Evolutionary conservation across 2,329 filamentous ascomycete genomes (phyloP), one percentile per base, ranked within the genome.

Genomic region (Alternaria infectoria): DNA sequence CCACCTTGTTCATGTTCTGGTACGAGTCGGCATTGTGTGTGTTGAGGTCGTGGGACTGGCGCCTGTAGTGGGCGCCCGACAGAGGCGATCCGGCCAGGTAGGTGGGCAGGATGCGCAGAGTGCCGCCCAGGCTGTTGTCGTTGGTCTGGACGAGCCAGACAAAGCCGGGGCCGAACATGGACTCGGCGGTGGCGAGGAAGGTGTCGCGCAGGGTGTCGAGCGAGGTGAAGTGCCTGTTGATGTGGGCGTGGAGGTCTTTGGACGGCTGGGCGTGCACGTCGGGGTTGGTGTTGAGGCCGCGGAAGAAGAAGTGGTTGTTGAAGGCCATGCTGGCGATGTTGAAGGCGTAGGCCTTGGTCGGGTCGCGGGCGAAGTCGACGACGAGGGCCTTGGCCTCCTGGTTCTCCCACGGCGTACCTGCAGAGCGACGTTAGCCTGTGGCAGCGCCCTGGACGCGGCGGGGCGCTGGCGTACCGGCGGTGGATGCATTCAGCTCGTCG

Each of bases 81-180:
- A 95, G 96, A 5, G 96, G 96, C 8, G 91, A 92, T 61, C 96
- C 96, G 61, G 95, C 94, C 64, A 94, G 88, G 84, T 98, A 99
- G 61, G 96, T 99, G 72, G 89, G 87, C 62, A 99, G 86, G 75
- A 99, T 87, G 74, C 90, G 89, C 82, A 82, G 81, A 43, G 85
- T 74, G 84, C 80, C 73, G 57, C 36, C 36, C 36, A 81, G 86
- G 30, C 83, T 80, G 19, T 64, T 64, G 23, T 84, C 76, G 60
- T 79, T 77, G 57, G 82, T 81, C 45, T 84, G 77, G 74, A 97
- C 92, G 65, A 99, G 90, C 96, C 96, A 99, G 77, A 98, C 91
- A 82, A 96, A 98, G 69, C 96, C 96, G 0, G 95, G 94, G 58
- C 95, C 96, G 83, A 99, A 98, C 93, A 98, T 97, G 83, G 89